phyloP scores from a whole-genome alignment of 2,329 filamentous ascomycete genomes.

The Aspergillus oerlinghausenensis region DNA sequence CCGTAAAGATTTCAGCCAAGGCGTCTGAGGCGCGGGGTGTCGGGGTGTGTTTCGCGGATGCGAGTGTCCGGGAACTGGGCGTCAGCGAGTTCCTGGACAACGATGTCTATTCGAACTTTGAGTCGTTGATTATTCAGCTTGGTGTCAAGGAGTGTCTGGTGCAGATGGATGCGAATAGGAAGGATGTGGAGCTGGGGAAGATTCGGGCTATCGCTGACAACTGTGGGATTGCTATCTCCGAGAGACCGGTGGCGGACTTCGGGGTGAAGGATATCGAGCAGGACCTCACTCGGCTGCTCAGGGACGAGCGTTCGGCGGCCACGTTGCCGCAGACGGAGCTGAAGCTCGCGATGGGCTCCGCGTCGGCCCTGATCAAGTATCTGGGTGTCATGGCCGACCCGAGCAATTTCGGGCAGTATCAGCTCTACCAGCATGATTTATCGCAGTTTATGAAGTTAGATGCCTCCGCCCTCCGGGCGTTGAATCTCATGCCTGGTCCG shows the following conservation, averaged over 20 bases:
- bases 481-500: slow-evolving; percentile 95
- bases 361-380: slow-evolving; percentile 91
- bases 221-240: slow-evolving; percentile 84
- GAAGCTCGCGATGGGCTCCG: slow-evolving; percentile 93
- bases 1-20: slow-evolving; percentile 88
- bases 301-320: slow-evolving; percentile 74
- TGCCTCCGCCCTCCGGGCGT: slow-evolving; percentile 83
- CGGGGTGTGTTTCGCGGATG: slow-evolving; percentile 96
- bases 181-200: slow-evolving; percentile 85
- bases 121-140: slow-evolving; percentile 91
- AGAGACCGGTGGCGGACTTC: slow-evolving; percentile 73
- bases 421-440: slow-evolving; percentile 93
- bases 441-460: slow-evolving; percentile 98
- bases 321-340: slow-evolving; percentile 84
- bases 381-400: slow-evolving; percentile 83
- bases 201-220: slow-evolving; percentile 84
- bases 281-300: slow-evolving; percentile 79
- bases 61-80: slow-evolving; percentile 88
- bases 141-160: slow-evolving; percentile 91
- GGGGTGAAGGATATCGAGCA: slow-evolving; percentile 91
- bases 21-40: slow-evolving; percentile 79
- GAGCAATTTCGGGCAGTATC: slow-evolving; percentile 95
- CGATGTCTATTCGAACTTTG: slow-evolving; percentile 96
- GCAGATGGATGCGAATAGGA: slow-evolving; percentile 71
- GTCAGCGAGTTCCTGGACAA: slow-evolving; percentile 99